Evolutionary conservation across 768 basidiomycete genomes (phyloP).

Genomic region (Boletus sp.): DNA sequence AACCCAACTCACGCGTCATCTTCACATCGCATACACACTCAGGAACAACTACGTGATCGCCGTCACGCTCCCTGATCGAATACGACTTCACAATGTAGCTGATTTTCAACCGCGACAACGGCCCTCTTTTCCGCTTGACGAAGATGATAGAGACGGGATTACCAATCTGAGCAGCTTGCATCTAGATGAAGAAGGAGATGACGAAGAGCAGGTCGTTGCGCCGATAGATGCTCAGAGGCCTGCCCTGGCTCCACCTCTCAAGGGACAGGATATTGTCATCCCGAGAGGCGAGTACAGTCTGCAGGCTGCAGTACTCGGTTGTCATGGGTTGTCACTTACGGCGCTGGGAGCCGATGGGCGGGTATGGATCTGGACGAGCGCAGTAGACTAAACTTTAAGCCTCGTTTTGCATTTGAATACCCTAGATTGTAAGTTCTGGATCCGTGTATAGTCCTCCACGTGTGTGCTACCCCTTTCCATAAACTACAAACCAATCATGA

Average conservation of each 20-base stretch:
- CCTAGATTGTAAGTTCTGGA: neutral
- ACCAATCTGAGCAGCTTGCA: slow-evolving; percentile 21
- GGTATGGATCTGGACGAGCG: slow-evolving; percentile 27
- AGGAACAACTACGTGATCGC: slow-evolving; percentile 55
- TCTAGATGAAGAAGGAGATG: slow-evolving; percentile 30
- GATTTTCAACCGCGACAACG: slow-evolving; percentile 44
- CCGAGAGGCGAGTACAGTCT: slow-evolving; percentile 25
- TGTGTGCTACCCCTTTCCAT: neutral
- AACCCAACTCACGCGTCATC: slow-evolving; percentile 33
- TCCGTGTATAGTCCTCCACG: neutral
- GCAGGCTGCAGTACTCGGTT: slow-evolving; percentile 42
- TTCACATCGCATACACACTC: slow-evolving; percentile 45
- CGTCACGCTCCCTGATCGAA: slow-evolving; percentile 39
- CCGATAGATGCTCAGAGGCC: neutral
- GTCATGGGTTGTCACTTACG: slow-evolving; percentile 37
- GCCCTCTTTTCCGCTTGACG: slow-evolving; percentile 41
- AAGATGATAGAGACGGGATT: slow-evolving; percentile 24
- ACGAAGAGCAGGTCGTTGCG: slow-evolving; percentile 13
- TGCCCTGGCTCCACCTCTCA: slow-evolving; percentile 17
- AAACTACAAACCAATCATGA: slow-evolving; percentile 41
- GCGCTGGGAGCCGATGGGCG: slow-evolving; percentile 20
- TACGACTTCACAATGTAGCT: slow-evolving; percentile 47
- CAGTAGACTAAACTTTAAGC: slow-evolving; percentile 10
- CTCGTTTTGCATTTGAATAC: neutral
- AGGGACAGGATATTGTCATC: slow-evolving; percentile 24